Base-by-base conservation (phyloP, 2,329 filamentous ascomycete species). In the Elsinoe fawcettii region DNA sequence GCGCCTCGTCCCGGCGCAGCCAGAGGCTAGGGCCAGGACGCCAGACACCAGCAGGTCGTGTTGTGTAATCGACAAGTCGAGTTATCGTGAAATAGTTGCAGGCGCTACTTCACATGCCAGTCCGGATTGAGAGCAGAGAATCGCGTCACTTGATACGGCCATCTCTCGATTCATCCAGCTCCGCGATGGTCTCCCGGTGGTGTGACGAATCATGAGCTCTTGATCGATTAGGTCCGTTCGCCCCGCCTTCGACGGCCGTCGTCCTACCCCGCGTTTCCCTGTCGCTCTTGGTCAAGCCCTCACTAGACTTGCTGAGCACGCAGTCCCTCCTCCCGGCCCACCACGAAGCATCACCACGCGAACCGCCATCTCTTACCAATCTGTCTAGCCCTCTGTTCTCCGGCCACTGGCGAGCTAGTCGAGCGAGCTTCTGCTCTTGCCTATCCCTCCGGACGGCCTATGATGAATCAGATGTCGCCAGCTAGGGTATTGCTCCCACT, bases 71-170 rank as follows among this genome's bases (percentile, higher is more conserved):
- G 44, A 49, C 44, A 30, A 5, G 44, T 34, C 44, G 49, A 23
- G n/a, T 53, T 37, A 53, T 53, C 30, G 49, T 18, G 14, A n/a
- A 37, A 53, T 53, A 53, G 49, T 18, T 53, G 49, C 49, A 27
- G 18, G 20, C 49, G 49, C 49, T 53, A 53, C 32, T 37, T 12
- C 49, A 36, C 49, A 53, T 53, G 49, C 49, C 49, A 53, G 32
- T 37, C 49, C 49, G 23, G 30, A 53, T 53, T 32, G 27, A 53
- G 49, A 25, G 14, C 49, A 25, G 22, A 16, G 32, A 14, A 53
- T 53, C 49, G 49, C 49, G 49, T 53, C 49, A 53, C 49, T 53
- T 53, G 49, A 53, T 53, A 53, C 49, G 30, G 20, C 49, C 49
- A 53, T 53, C 49, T 53, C 49, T 53, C 49, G 49, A 53, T 53